These are phyloP conservation scores for Phanerochaete sordida DNA, from an alignment of 768 basidiomycete genomes.

Conservation along the genomic window DNA sequence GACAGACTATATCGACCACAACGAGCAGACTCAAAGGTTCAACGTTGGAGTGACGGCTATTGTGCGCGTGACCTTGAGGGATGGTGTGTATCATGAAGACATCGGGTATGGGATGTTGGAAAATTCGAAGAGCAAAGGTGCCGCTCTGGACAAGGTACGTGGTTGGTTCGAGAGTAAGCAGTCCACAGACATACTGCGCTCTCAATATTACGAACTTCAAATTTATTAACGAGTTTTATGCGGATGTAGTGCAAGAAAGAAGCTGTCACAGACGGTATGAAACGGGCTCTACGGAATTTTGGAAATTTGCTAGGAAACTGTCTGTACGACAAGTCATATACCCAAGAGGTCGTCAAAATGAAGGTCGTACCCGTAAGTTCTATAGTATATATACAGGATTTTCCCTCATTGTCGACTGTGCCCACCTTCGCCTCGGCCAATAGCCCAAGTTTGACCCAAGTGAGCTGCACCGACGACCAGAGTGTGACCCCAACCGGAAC, in stretches of 20 bases:
- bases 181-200: too few species aligned
- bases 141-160: slow-evolving; percentile 87
- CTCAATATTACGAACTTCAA: neutral
- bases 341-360: slow-evolving; percentile 81
- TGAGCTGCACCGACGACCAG: slow-evolving; percentile 68
- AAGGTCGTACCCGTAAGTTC: slow-evolving; percentile 79
- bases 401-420: neutral
- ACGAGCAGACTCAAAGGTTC: slow-evolving; percentile 61
- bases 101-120: slow-evolving; percentile 87
- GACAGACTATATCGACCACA: slow-evolving; percentile 76
- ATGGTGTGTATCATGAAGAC: slow-evolving; percentile 91
- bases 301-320: slow-evolving; percentile 96
- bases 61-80: slow-evolving; percentile 81
- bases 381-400: slow-evolving; percentile 8
- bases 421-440: neutral
- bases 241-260: slow-evolving; percentile 89
- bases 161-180: neutral
- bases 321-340: slow-evolving; percentile 92
- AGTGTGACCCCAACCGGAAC: slow-evolving; percentile 46
- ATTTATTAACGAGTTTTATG: neutral
- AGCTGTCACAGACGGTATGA: slow-evolving; percentile 92
- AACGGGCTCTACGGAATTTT: slow-evolving; percentile 87
- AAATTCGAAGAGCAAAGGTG: slow-evolving; percentile 81
- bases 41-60: slow-evolving; percentile 80
- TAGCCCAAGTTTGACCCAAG: slow-evolving; percentile 67